A percentile compares a stretch with the other conserved stretches of the same genome.
Evolutionary conservation across 1,284 basidiomycete genomes (phyloP).

Genomic region (Lignosus rhinocerotis): DNA sequence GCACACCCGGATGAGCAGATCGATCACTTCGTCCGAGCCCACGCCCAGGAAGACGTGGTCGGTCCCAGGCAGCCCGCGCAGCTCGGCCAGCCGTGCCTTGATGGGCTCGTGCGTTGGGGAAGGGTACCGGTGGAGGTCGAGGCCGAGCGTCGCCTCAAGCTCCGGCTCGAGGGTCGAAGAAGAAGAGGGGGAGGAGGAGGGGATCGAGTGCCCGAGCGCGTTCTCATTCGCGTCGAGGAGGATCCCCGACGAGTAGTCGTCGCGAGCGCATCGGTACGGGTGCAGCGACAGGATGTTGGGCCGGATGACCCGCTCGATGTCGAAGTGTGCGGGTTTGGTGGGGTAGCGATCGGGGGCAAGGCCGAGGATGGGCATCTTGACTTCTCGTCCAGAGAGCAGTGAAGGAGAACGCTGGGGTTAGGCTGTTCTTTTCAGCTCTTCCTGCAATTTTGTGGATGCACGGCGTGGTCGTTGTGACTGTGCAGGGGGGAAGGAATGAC

Average conservation of each 20-base stretch:
- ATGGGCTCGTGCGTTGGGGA: conserved; percentile 82
- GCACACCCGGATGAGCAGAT: conserved; percentile 89
- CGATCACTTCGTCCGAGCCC: conserved; percentile 96
- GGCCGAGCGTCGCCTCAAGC: conserved; percentile 39
- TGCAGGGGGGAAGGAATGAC: background rate
- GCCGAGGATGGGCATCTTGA: conserved; percentile 48
- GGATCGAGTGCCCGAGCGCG: conserved; percentile 86
- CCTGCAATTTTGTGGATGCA: background rate
- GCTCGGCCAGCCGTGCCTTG: conserved; percentile 73
- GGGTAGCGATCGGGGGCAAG: conserved; percentile 43
- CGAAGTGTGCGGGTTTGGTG: conserved; percentile 73
- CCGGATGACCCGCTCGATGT: conserved; percentile 82
- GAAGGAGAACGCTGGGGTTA: background rate
- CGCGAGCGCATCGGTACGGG: conserved; percentile 95
- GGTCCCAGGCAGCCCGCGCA: conserved; percentile 66
- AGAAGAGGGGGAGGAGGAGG: conserved; percentile 37
- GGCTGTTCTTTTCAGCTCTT: background rate
- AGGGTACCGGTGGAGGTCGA: conserved; percentile 84
- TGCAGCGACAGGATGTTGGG: conserved; percentile 92
- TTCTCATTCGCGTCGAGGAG: conserved; percentile 99
- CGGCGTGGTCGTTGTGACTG: background rate
- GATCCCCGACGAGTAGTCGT: conserved; percentile 92
- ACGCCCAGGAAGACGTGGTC: conserved; percentile 93
- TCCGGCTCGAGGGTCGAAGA: conserved; percentile 32
- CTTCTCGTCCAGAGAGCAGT: no score